Evolutionary conservation across 164 flowering plant genomes (phyloP).

Genomic region (Berberis vulgaris): DNA sequence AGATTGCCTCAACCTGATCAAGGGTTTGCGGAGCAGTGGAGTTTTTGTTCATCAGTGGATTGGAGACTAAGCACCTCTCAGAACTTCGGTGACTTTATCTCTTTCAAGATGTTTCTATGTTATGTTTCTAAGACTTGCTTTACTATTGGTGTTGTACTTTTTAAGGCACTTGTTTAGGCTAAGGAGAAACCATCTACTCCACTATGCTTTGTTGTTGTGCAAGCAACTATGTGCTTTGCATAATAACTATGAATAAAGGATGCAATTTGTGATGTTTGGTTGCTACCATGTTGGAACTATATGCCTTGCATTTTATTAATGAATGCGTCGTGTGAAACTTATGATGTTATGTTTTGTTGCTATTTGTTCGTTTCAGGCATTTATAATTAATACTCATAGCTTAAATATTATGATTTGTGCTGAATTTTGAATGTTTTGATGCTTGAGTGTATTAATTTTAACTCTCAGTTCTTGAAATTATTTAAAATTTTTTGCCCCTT

Average conservation of each 20-base stretch:
- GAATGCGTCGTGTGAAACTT: too few relatives aligned
- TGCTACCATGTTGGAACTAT: too few relatives aligned
- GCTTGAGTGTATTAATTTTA: too few relatives aligned
- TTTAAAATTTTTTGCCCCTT: too few relatives aligned
- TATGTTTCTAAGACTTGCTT: background rate
- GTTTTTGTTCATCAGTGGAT: constrained; percentile 73
- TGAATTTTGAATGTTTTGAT: too few relatives aligned
- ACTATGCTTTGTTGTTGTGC: constrained; percentile 6
- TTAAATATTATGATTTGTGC: too few relatives aligned
- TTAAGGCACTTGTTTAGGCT: constrained; percentile 6
- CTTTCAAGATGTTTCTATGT: background rate
- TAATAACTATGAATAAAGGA: constrained; percentile 2
- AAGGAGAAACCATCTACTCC: constrained; percentile 10
- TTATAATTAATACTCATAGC: too few relatives aligned
- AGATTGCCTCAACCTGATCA: constrained; percentile 43
- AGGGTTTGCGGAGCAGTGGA: constrained; percentile 51
- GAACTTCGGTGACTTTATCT: constrained; percentile 3
- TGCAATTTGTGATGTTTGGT: background rate
- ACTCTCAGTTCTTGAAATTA: too few relatives aligned
- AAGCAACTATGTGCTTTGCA: background rate
- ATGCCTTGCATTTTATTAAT: too few relatives aligned
- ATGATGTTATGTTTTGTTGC: too few relatives aligned
- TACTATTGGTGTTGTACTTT: constrained; percentile 2
- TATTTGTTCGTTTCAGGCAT: too few relatives aligned
- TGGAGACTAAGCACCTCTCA: constrained; percentile 17